Base-by-base conservation (phyloP, 371 early-diverging fungal genomes). In the Mortierella polycephala region DNA sequence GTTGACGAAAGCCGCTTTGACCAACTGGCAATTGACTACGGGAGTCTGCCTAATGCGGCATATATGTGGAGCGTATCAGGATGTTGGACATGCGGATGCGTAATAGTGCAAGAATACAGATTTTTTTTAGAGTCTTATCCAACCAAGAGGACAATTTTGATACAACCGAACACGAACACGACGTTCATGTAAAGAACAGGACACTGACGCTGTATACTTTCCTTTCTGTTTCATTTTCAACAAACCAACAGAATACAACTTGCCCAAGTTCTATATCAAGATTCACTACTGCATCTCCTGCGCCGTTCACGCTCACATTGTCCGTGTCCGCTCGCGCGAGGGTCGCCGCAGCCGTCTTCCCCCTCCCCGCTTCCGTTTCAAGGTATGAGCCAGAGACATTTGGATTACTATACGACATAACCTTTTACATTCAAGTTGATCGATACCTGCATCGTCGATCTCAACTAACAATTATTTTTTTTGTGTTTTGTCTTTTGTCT, bases 181-280 rank as follows among this genome's bases (percentile, higher is more conserved):
- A 30, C 4, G 30, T 30, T 30, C 30, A 30, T 30, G 30, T 30
- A 1, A 30, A 30, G 30, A 30, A 30, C 30, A 30, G 30, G 47
- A 47, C 47, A 37, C 53, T 62, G 16, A 67, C 41, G 11, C 2
- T n/a, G 1, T n/a, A n/a, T 47, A 16, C n/a, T 30, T 13, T 21
- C 23, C 41, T 45, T 41, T 60, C 11, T 70, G 23, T 30, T 40
- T 45, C 4, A 41, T 23, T 30, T 40, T 45, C 13, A 30, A 30
- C 30, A 30, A 30, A 23, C 14, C 57, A 50, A 58, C 55, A 75
- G 94, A 94, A 83, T 97, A 96, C 87, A 95, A 95, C 68, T 90
- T 99, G 69, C 99, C 99, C 87, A 99, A 98, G 90, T 90, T 98
- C 82, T 98, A 96, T 90, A 90, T 97, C 89, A 99, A 99, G 92